phyloP scores from a whole-genome alignment of 2,329 filamentous ascomycete species.

The Ploettnerulaceae sp. region DNA sequence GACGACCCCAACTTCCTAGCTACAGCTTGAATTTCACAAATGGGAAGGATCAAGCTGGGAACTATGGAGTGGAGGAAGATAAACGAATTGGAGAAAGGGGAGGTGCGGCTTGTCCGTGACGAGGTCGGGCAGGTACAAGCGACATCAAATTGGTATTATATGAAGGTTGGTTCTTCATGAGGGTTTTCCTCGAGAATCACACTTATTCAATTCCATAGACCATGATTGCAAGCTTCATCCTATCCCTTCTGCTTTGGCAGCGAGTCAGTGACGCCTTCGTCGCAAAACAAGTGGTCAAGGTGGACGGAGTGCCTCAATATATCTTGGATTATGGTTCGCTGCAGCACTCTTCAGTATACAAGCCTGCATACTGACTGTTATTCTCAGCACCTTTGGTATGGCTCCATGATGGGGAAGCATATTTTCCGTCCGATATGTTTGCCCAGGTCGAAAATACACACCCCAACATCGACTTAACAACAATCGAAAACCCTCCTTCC shows the following conservation, averaged over 20 bases:
- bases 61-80: conserved; percentile 10
- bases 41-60: conserved; percentile 11
- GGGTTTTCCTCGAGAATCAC: background rate
- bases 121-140: conserved; percentile 1
- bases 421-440: conserved; percentile 45
- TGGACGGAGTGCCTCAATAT: conserved; percentile 38
- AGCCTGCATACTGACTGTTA: conserved; percentile 3
- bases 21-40: conserved; percentile 4
- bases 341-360: background rate
- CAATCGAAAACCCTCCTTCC: conserved; percentile 37
- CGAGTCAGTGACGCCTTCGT: conserved; percentile 10
- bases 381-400: conserved; percentile 46
- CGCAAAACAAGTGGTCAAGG: conserved; percentile 11
- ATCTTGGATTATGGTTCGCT: conserved; percentile 42
- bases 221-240: conserved; percentile 11
- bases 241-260: conserved; percentile 21
- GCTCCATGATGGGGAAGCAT: conserved; percentile 44
- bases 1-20: conserved; percentile 1
- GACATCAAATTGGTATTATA: conserved; percentile 11
- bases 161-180: conserved; percentile 15
- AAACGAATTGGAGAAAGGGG: conserved; percentile 21
- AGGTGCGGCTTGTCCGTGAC: background rate
- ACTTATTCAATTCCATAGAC: conserved; percentile 14
- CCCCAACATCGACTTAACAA: conserved; percentile 40
- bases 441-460: conserved; percentile 43